These are phyloP conservation scores for Pseudocercospora macadamiae DNA, from an alignment of 2,329 filamentous ascomycete genomes.

Conservation along the genomic window DNA sequence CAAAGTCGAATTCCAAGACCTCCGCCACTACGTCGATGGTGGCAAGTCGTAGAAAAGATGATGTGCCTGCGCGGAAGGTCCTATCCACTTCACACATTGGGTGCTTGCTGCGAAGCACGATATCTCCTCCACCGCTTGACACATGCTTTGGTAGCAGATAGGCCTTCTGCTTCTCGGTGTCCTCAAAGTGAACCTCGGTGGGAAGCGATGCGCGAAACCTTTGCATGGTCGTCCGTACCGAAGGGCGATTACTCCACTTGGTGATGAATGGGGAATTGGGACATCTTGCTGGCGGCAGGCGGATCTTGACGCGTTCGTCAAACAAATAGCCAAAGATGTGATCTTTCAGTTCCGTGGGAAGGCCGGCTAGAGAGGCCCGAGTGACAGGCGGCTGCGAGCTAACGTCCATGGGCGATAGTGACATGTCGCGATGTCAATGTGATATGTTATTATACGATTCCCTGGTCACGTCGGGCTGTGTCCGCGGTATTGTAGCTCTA, in stretches of 20 bases:
- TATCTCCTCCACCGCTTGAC: not conserved
- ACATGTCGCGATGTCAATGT: not conserved
- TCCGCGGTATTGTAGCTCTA: not conserved
- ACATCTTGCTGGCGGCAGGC: constrained; percentile 4
- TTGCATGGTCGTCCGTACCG: not conserved
- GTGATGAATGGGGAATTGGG: not conserved
- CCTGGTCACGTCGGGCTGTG: no score
- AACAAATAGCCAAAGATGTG: constrained; percentile 8
- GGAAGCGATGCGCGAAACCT: not conserved
- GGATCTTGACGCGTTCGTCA: constrained; percentile 2
- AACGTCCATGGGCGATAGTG: not conserved
- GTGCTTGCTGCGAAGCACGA: not conserved
- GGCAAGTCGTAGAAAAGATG: constrained; percentile 1
- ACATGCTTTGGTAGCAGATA: not conserved
- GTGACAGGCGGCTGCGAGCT: not conserved
- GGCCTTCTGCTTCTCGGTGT: constrained; percentile 5
- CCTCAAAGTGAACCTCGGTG: not conserved
- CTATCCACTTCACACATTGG: constrained; percentile 4
- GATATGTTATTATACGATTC: not conserved
- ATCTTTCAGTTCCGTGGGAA: constrained; percentile 9
- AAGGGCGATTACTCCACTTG: not conserved
- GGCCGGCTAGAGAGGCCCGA: not conserved
- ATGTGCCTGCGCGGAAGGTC: constrained; percentile 2
- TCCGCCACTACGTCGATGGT: constrained; percentile 8
- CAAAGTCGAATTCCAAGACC: constrained; percentile 9